Conservation (phyloP, 441 rosid genomes). For the Pelargonium myrrhifolium region DNA sequence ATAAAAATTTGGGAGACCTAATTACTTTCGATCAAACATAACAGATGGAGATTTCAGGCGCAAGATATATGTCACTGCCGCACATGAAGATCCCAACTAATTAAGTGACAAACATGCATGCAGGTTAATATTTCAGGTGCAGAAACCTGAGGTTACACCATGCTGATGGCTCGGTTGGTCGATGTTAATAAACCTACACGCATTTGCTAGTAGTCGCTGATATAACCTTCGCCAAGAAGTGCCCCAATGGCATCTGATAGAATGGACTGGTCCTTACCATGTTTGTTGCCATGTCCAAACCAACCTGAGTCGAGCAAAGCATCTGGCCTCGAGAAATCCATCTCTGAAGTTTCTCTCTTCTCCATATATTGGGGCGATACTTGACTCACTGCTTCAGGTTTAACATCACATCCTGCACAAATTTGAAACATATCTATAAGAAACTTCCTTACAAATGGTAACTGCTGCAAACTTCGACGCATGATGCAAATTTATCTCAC, state of each 20-base stretch:
- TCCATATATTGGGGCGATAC: neutral
- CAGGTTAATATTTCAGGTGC: constrained; percentile 1
- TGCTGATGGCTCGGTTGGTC: neutral
- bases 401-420: constrained; percentile 16
- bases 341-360: constrained; percentile 13
- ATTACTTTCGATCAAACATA: neutral
- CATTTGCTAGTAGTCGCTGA: constrained; percentile 16
- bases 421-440: constrained; percentile 5
- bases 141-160: constrained; percentile 2
- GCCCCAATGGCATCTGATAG: constrained; percentile 23
- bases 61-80: neutral
- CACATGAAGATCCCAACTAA: too few species aligned
- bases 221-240: constrained; percentile 32
- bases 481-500: constrained; percentile 9
- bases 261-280: constrained; percentile 17
- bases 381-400: constrained; percentile 5
- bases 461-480: neutral
- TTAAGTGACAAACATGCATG: neutral
- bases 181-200: neutral
- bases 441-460: neutral
- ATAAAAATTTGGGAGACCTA: neutral
- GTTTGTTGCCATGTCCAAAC: constrained; percentile 17
- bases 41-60: neutral
- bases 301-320: constrained; percentile 19
- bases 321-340: constrained; percentile 18